Base-by-base conservation (phyloP, 2,329 filamentous ascomycete species). In the Magnaporthiopsis poae region DNA sequence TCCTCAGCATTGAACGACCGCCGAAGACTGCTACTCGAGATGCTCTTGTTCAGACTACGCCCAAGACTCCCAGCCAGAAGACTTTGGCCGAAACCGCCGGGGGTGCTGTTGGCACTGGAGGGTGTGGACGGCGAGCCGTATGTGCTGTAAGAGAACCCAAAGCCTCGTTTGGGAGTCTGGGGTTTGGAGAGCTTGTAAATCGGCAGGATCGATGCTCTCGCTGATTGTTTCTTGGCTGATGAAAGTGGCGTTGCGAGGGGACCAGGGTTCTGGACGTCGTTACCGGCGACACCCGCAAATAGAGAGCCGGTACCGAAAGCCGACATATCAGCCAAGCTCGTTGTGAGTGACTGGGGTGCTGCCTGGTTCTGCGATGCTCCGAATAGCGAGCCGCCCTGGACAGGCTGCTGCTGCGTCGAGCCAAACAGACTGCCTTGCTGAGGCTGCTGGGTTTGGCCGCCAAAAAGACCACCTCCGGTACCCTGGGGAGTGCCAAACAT, bases 91-190 rank as follows among this genome's bases (percentile, higher is more conserved):
- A 90, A 79, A 25, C 82, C 83, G 56, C 86, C 87, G 5, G 91
- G 90, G 8, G 90, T 90, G 75, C 88, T 91, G 61, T 85, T 81
- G 56, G 81, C 83, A 73, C 88, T 87, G 5, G 89, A 85, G 29
- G 85, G 85, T 71, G 87, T 91, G 67, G 82, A 87, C 7, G 94
- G 92, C 1, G 90, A 93, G 61, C 91, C 92, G 72, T 96, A 96
- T 2, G 89, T 92, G 70, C 92, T 96, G 78, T 97, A 97, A 1
- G 90, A 92, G 75, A 97, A 96, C 2, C 94, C 94, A 74, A 91
- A 97, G 5, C 91, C 92, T 66, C 90, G 86, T 78, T 92, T 94
- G 0, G 93, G 92, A 0, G 92, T 96, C 36, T 88, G 85, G 67
- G 93, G 88, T 63, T 92, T 89, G 29, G 90, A 89, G 70, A 96